Evolutionary conservation across 2,329 filamentous ascomycete species (phyloP).

Genomic region (Venturia asperata): DNA sequence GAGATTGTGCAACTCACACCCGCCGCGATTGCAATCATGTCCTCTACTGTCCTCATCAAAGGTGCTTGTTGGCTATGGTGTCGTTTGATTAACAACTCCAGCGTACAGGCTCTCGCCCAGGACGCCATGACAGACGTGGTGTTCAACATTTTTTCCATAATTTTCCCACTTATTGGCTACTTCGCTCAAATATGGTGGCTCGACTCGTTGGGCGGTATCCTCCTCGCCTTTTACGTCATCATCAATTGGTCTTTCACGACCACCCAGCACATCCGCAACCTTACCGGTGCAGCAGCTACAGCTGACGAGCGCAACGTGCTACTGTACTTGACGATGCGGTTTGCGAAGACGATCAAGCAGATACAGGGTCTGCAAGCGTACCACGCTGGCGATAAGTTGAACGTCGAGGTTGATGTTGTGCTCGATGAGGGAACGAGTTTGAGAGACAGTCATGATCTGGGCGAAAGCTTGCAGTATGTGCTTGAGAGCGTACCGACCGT

Average conservation of each 20-base stretch:
- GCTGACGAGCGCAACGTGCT: slow-evolving; percentile 77
- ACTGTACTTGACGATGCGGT: slow-evolving; percentile 88
- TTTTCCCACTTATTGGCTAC: slow-evolving; percentile 75
- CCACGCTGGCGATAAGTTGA: slow-evolving; percentile 77
- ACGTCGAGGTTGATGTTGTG: slow-evolving; percentile 77
- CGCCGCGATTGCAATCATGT: slow-evolving; percentile 73
- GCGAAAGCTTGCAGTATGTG: slow-evolving; percentile 73
- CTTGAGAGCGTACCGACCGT: slow-evolving; percentile 77
- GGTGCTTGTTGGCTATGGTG: slow-evolving; percentile 81
- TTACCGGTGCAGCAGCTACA: slow-evolving; percentile 70
- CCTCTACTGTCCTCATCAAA: slow-evolving; percentile 73
- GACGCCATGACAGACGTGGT: slow-evolving; percentile 70
- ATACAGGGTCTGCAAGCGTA: slow-evolving; percentile 83
- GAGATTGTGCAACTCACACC: slow-evolving; percentile 64
- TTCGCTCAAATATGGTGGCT: slow-evolving; percentile 77
- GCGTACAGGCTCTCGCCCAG: slow-evolving; percentile 70
- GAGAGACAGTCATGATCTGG: slow-evolving; percentile 73
- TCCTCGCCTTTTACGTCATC: slow-evolving; percentile 74
- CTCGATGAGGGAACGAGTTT: slow-evolving; percentile 68
- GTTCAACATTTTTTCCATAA: slow-evolving; percentile 83
- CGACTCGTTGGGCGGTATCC: slow-evolving; percentile 68
- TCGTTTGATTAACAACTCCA: slow-evolving; percentile 75
- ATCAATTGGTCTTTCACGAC: slow-evolving; percentile 71
- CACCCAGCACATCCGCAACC: slow-evolving; percentile 68
- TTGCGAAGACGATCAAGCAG: slow-evolving; percentile 77